Percentiles rank a stretch among this genome's conserved stretches.
Evolutionary conservation across 768 basidiomycete species (phyloP).

Genomic region (Tylopilus subfusipes): DNA sequence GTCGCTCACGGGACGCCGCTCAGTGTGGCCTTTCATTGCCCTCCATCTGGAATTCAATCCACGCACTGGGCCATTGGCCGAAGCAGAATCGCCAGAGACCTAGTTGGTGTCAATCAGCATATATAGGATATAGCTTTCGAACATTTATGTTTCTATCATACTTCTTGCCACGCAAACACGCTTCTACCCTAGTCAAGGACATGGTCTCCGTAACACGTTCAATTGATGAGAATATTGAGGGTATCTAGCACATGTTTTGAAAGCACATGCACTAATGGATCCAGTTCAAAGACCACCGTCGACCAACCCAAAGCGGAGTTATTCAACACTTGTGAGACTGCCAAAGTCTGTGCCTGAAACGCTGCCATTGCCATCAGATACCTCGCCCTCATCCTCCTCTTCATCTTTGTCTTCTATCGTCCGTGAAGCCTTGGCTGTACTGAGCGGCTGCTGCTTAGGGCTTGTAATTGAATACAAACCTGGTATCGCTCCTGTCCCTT

Average conservation of each 20-base stretch:
- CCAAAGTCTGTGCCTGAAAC: constrained; percentile 41
- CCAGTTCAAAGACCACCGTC: background rate
- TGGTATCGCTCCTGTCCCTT: constrained; percentile 31
- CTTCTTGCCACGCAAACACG: background rate
- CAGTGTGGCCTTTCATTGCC: constrained; percentile 68
- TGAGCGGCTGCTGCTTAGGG: constrained; percentile 19
- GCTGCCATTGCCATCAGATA: constrained; percentile 38
- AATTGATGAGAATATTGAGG: background rate
- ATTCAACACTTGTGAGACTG: constrained; percentile 53
- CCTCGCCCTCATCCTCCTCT: constrained; percentile 27
- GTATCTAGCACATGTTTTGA: background rate
- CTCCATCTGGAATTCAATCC: constrained; percentile 61
- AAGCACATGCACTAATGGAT: constrained; percentile 5
- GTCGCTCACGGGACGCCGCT: constrained; percentile 8
- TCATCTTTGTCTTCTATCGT: constrained; percentile 12
- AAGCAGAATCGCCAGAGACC: constrained; percentile 18
- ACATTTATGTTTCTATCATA: background rate
- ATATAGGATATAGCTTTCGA: constrained; percentile 1
- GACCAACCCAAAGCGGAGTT: constrained; percentile 12
- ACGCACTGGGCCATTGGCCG: constrained; percentile 23
- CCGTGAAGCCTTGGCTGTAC: constrained; percentile 18
- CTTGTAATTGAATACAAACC: constrained; percentile 22
- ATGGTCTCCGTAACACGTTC: constrained; percentile 2
- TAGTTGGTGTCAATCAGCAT: constrained; percentile 8
- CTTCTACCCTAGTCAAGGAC: background rate